These are phyloP conservation scores for Penicillium sp. DNA, from an alignment of 2,329 filamentous ascomycete genomes.

Conservation along the genomic window DNA sequence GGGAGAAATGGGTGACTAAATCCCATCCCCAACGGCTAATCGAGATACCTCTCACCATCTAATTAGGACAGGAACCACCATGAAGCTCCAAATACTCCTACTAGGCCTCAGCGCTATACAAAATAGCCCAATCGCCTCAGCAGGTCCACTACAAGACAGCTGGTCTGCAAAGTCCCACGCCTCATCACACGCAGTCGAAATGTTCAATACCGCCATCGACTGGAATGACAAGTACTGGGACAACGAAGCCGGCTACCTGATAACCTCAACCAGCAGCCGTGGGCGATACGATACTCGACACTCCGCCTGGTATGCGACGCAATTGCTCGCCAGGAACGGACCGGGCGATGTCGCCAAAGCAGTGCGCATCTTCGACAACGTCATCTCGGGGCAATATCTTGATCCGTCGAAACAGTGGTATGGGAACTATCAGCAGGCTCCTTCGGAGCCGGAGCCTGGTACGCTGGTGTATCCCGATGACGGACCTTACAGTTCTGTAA, in stretches of 20 bases:
- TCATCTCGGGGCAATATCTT: slow-evolving; percentile 19
- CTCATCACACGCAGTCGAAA: slow-evolving; percentile 7
- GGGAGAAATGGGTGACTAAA: no score
- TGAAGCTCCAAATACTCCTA: slow-evolving; percentile 1
- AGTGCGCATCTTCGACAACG: slow-evolving; percentile 20
- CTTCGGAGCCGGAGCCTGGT: slow-evolving; percentile 17
- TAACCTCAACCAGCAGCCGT: slow-evolving; percentile 8
- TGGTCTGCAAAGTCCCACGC: not conserved
- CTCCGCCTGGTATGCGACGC: slow-evolving; percentile 21
- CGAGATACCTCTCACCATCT: no score
- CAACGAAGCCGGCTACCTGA: slow-evolving; percentile 15
- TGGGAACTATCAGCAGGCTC: slow-evolving; percentile 19
- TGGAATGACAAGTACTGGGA: slow-evolving; percentile 21
- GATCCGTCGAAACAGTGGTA: slow-evolving; percentile 21
- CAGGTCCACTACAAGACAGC: not conserved
- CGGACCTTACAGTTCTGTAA: slow-evolving; percentile 13
- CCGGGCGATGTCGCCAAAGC: slow-evolving; percentile 16
- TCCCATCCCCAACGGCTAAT: no score
- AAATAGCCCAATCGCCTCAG: not conserved
- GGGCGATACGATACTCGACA: slow-evolving; percentile 20
- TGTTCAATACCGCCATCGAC: slow-evolving; percentile 20
- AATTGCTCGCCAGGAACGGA: slow-evolving; percentile 18
- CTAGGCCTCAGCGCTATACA: not conserved
- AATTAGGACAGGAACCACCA: not conserved
- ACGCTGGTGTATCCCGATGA: slow-evolving; percentile 14